Evolutionary conservation across 2,329 filamentous ascomycete species (phyloP).

Genomic region (Fusarium siculi): DNA sequence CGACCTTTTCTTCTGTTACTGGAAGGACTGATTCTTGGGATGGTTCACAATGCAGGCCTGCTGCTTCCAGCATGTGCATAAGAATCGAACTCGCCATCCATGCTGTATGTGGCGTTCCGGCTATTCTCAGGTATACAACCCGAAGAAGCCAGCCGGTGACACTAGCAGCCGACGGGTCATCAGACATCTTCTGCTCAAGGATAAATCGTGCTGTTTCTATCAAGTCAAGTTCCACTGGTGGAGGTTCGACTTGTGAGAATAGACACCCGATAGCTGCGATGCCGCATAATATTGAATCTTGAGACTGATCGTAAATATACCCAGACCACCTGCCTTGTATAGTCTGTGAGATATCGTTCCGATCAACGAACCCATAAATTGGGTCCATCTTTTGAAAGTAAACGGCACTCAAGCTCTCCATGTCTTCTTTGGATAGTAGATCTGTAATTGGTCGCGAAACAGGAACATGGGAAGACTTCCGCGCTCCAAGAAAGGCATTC

Average conservation of each 20-base stretch:
- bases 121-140: conserved; percentile 63
- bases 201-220: conserved; percentile 57
- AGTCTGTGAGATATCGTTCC: conserved; percentile 44
- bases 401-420: conserved; percentile 56
- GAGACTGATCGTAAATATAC: conserved; percentile 28
- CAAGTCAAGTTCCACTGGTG: conserved; percentile 56
- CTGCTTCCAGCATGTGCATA: conserved; percentile 68
- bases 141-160: conserved; percentile 64
- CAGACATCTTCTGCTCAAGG: conserved; percentile 54
- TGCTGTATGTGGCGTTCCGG: conserved; percentile 62
- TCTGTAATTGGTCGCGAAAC: conserved; percentile 54
- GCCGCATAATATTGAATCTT: conserved; percentile 58
- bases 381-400: conserved; percentile 66
- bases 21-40: conserved; percentile 42
- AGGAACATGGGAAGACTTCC: conserved; percentile 35
- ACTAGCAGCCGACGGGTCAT: conserved; percentile 50
- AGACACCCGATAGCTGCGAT: conserved; percentile 65
- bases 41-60: conserved; percentile 57
- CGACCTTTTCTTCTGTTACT: conserved; percentile 39
- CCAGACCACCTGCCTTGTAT: conserved; percentile 50
- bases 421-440: conserved; percentile 59
- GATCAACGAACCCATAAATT: conserved; percentile 62
- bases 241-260: conserved; percentile 58
- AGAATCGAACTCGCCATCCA: conserved; percentile 68
- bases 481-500: conserved; percentile 55